Percentiles rank a stretch among this genome's conserved stretches.
These are phyloP conservation scores for Globisporangium mamillatum DNA, from an alignment of 352 stramenopile genomes.

Conservation along the genomic window DNA sequence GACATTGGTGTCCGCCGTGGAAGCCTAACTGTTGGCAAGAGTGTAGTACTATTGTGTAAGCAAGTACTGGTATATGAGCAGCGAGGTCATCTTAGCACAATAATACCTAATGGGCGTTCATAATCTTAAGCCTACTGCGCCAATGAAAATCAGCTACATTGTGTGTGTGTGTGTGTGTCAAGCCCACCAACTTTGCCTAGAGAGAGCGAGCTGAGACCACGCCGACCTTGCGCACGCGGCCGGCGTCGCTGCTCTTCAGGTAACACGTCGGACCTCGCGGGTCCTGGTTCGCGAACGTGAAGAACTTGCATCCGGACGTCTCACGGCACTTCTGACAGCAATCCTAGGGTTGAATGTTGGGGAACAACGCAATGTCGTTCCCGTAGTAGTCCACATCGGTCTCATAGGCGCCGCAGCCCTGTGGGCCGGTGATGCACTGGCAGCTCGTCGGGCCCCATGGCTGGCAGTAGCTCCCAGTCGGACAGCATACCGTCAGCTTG, in stretches of 20 bases:
- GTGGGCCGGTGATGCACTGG: conserved; percentile 20
- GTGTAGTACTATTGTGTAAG: no score
- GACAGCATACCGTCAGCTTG: conserved; percentile 2
- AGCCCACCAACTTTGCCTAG: not conserved
- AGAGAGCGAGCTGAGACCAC: not conserved
- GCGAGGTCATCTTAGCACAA: no score
- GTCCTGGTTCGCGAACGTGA: conserved; percentile 26
- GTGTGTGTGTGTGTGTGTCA: no score
- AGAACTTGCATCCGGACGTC: conserved; percentile 14
- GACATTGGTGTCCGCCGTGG: no score
- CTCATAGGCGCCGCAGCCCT: not conserved
- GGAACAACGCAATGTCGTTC: not conserved
- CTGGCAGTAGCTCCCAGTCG: conserved; percentile 23
- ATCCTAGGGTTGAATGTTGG: not conserved
- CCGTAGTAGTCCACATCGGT: conserved; percentile 2
- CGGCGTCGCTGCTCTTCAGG: conserved; percentile 24
- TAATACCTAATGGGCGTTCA: no score
- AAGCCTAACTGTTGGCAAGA: no score
- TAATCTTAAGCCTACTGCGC: no score
- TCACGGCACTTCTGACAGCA: not conserved
- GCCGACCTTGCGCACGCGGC: conserved; percentile 4
- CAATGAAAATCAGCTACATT: no score
- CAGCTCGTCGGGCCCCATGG: conserved; percentile 25
- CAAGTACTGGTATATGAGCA: no score
- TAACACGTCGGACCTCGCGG: conserved; percentile 22